Percentiles rank a stretch among this genome's conserved stretches.
Conservation (phyloP, 2,329 filamentous ascomycete species). For the Fusarium proliferatum region DNA sequence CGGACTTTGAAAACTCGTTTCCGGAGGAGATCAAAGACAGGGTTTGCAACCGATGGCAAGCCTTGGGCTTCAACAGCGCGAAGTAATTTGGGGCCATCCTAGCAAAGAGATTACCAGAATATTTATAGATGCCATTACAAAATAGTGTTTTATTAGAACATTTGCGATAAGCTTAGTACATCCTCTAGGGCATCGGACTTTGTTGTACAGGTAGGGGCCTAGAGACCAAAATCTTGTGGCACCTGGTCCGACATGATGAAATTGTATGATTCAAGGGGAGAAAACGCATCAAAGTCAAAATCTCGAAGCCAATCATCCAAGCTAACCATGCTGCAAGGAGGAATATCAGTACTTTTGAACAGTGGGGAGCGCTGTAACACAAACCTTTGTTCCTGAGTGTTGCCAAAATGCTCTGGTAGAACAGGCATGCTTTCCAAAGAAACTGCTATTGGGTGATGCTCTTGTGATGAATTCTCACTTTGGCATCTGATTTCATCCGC, state of each 20-base stretch:
- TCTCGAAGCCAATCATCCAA: slow-evolving; percentile 29
- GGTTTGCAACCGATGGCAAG: slow-evolving; percentile 1
- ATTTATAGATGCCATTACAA: accelerated
- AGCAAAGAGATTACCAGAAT: background rate
- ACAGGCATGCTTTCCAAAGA: background rate
- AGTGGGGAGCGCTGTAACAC: background rate
- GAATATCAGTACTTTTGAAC: background rate
- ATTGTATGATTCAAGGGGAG: slow-evolving; percentile 31
- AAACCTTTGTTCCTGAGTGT: slow-evolving; percentile 5
- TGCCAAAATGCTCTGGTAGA: background rate
- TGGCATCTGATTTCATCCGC: background rate
- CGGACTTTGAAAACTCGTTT: slow-evolving; percentile 49
- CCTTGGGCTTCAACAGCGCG: background rate
- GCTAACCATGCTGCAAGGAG: background rate
- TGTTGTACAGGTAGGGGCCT: background rate
- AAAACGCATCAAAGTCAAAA: slow-evolving; percentile 28
- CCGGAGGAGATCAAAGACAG: slow-evolving; percentile 40
- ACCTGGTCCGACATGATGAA: slow-evolving; percentile 31
- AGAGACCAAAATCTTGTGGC: background rate
- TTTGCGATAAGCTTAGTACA: background rate
- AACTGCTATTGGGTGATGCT: background rate
- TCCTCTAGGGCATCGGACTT: background rate
- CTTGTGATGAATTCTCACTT: background rate
- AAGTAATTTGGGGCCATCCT: accelerated
- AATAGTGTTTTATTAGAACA: background rate